Percentiles rank a stretch among this genome's conserved stretches.
phyloP scores from a whole-genome alignment of 2,329 filamentous ascomycete species.

The Juglanconis sp. region DNA sequence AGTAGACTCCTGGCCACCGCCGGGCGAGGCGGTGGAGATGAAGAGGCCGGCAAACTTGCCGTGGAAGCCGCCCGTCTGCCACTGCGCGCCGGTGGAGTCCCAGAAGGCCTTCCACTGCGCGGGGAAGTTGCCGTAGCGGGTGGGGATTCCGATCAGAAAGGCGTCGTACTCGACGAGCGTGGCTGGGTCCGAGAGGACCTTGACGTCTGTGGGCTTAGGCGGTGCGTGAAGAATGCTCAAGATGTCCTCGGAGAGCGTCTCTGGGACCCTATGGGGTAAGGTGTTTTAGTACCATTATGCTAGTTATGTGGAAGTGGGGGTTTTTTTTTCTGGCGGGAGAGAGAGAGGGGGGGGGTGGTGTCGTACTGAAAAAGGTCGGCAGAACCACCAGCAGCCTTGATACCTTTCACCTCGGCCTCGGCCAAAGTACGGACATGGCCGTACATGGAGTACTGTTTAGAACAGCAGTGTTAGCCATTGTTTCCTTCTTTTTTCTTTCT shows the following conservation, averaged over 20 bases:
- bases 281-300: slow-evolving; percentile 2
- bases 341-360: neutral
- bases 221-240: slow-evolving; percentile 89
- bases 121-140: slow-evolving; percentile 94
- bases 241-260: slow-evolving; percentile 83
- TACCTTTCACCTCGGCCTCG: slow-evolving; percentile 85
- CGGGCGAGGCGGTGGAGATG: slow-evolving; percentile 77
- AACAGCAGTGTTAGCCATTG: slow-evolving; percentile 1
- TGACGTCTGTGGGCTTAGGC: slow-evolving; percentile 65
- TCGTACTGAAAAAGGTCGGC: slow-evolving; percentile 78
- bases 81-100: slow-evolving; percentile 86
- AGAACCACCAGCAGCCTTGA: slow-evolving; percentile 79
- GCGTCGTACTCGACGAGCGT: slow-evolving; percentile 75
- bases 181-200: slow-evolving; percentile 55
- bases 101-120: slow-evolving; percentile 93
- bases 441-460: slow-evolving; percentile 79
- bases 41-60: slow-evolving; percentile 93
- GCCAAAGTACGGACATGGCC: slow-evolving; percentile 84
- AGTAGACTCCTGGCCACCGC: slow-evolving; percentile 92
- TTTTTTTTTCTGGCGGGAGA: neutral
- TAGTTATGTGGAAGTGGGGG: too few relatives aligned
- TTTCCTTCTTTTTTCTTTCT: neutral
- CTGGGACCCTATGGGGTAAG: slow-evolving; percentile 57
- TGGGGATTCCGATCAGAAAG: slow-evolving; percentile 91
- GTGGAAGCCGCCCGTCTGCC: slow-evolving; percentile 71